Conservation (phyloP, 2,329 filamentous ascomycete genomes). For the Diaporthe longicolla region DNA sequence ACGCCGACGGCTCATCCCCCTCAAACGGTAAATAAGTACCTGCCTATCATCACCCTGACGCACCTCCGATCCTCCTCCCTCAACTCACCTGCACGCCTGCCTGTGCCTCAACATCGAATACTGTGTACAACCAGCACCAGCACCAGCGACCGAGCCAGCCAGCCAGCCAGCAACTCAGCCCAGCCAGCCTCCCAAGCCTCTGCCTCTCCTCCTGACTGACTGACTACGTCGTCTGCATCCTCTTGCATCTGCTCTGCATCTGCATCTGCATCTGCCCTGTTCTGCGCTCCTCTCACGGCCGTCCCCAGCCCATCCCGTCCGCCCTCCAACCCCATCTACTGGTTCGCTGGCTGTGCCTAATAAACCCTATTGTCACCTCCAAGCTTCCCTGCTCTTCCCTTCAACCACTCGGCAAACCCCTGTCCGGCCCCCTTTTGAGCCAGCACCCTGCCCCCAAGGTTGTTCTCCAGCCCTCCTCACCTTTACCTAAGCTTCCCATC, state of each 20-base stretch:
- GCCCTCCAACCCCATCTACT: constrained; percentile 8
- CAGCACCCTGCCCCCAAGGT: constrained; percentile 38
- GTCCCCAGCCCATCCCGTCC: background rate
- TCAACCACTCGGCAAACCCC: constrained; percentile 38
- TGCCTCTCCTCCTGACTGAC: constrained; percentile 3
- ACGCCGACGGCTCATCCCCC: constrained; percentile 42
- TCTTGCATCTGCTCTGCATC: background rate
- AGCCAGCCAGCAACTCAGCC: background rate
- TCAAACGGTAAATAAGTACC: constrained; percentile 43
- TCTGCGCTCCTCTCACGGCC: background rate
- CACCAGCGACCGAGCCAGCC: background rate
- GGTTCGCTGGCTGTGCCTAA: constrained; percentile 29
- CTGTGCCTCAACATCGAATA: constrained; percentile 6
- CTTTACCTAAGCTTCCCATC: constrained; percentile 41
- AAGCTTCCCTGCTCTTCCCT: constrained; percentile 31
- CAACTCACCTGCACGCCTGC: constrained; percentile 21
- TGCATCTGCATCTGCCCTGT: background rate
- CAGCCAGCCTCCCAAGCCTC: background rate
- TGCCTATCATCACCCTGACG: constrained; percentile 18
- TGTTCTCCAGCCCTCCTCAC: constrained; percentile 38
- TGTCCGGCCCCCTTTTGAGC: constrained; percentile 42
- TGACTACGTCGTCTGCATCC: background rate
- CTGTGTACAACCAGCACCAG: constrained; percentile 3
- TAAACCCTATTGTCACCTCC: constrained; percentile 32
- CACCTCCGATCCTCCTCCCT: constrained; percentile 29